phyloP scores from a whole-genome alignment of 2,329 filamentous ascomycete genomes.

The Colletotrichum higginsianum region DNA sequence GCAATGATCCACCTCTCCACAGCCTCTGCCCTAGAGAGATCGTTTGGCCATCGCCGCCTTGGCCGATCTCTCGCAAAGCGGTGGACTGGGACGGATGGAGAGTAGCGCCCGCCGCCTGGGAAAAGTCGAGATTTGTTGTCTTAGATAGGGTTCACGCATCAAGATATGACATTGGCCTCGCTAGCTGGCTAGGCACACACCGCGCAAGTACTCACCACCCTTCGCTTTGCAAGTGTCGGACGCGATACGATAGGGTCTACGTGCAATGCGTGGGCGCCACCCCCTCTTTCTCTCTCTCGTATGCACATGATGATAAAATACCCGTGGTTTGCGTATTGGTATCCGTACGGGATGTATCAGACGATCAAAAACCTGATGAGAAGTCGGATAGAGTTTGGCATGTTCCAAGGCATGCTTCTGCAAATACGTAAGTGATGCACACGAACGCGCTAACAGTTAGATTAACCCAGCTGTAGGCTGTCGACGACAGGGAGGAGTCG shows the following conservation, averaged over 20 bases:
- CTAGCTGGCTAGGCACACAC: slow-evolving; percentile 8
- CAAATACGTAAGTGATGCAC: slow-evolving; percentile 38
- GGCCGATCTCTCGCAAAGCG: slow-evolving; percentile 23
- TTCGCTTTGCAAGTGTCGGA: neutral
- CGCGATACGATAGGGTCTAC: neutral
- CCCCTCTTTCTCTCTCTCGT: neutral
- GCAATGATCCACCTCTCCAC: slow-evolving; percentile 24
- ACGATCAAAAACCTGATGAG: slow-evolving; percentile 26
- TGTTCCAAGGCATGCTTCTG: slow-evolving; percentile 36
- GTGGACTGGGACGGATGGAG: slow-evolving; percentile 16
- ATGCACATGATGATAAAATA: neutral
- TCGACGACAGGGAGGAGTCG: slow-evolving; percentile 11
- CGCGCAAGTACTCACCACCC: neutral
- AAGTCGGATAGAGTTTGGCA: slow-evolving; percentile 34
- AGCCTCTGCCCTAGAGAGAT: slow-evolving; percentile 28
- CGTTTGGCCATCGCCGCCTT: slow-evolving; percentile 27
- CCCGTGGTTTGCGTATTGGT: neutral
- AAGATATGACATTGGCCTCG: slow-evolving; percentile 1
- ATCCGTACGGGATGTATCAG: slow-evolving; percentile 16
- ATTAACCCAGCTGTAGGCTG: slow-evolving; percentile 13
- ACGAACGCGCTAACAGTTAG: slow-evolving; percentile 17
- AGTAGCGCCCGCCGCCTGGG: slow-evolving; percentile 1
- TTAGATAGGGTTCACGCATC: slow-evolving; percentile 11
- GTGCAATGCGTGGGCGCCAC: neutral
- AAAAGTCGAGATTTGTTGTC: slow-evolving; percentile 15